A percentile compares a stretch with the other conserved stretches of the same genome.
These are phyloP conservation scores for Ophiosphaerella herpotricha DNA, from an alignment of 2,329 filamentous ascomycete genomes.

Conservation along the genomic window DNA sequence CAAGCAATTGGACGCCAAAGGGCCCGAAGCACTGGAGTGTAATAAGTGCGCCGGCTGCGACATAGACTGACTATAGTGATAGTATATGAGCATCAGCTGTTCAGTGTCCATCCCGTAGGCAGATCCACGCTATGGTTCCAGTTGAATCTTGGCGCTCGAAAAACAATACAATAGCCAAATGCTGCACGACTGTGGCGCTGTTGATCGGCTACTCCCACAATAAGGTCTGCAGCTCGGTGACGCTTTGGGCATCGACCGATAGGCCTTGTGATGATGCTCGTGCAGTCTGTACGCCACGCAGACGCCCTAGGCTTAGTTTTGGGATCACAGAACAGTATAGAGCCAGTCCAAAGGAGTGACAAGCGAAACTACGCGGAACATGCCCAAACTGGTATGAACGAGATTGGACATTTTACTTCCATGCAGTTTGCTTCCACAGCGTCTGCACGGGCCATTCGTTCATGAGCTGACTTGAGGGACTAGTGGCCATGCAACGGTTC, in stretches of 20 bases:
- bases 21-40: constrained; percentile 13
- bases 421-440: constrained; percentile 29
- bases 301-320: constrained; percentile 18
- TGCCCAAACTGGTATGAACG: constrained; percentile 24
- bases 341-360: constrained; percentile 22
- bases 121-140: constrained; percentile 16
- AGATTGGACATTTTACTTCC: constrained; percentile 15
- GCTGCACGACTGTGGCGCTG: constrained; percentile 44
- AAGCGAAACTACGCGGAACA: constrained; percentile 26
- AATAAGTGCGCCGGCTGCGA: constrained; percentile 23
- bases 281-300: constrained; percentile 25
- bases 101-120: constrained; percentile 9
- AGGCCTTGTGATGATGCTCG: constrained; percentile 36
- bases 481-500: constrained; percentile 32
- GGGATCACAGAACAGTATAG: constrained; percentile 19
- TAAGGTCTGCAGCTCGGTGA: constrained; percentile 25
- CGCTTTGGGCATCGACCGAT: constrained; percentile 22
- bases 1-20: constrained; percentile 24
- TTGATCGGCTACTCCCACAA: constrained; percentile 29
- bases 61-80: constrained; percentile 10
- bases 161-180: constrained; percentile 36
- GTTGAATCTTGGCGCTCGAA: constrained; percentile 20
- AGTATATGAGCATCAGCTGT: constrained; percentile 17
- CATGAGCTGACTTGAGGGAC: constrained; percentile 28
- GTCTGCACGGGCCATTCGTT: constrained; percentile 44